These are phyloP conservation scores for Naganishia vaughanmartiniae DNA, from an alignment of 768 basidiomycete genomes.

Conservation along the genomic window DNA sequence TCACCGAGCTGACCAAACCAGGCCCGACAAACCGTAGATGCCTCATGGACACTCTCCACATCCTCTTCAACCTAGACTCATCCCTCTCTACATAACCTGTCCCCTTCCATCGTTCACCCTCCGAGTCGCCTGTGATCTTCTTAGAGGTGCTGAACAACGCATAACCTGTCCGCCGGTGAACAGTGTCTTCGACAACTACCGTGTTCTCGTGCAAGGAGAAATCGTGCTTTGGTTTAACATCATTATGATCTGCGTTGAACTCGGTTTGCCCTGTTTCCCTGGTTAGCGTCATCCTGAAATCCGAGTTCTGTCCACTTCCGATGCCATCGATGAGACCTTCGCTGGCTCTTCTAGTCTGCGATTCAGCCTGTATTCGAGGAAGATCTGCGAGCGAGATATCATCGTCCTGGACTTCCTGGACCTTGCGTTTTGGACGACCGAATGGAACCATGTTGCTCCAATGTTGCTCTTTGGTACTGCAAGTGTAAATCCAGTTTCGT, in stretches of 20 bases:
- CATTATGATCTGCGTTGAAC: neutral
- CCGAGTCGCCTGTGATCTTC: neutral
- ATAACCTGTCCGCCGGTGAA: neutral
- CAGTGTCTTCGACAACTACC: neutral
- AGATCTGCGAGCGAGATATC: conserved; percentile 23
- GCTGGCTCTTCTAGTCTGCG: neutral
- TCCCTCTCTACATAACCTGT: neutral
- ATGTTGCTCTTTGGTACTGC: too few species aligned
- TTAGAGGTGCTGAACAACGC: neutral
- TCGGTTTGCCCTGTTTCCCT: neutral
- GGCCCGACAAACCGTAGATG: conserved; percentile 61
- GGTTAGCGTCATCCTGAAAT: neutral
- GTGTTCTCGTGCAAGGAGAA: neutral
- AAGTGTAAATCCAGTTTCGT: neutral
- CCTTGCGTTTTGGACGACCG: conserved; percentile 15
- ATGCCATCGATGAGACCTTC: neutral
- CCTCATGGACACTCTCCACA: conserved; percentile 29
- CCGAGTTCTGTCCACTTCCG: neutral
- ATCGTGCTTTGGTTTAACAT: neutral
- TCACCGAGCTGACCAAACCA: conserved; percentile 77
- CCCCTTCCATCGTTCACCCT: conserved; percentile 4
- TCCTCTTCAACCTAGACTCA: conserved; percentile 5
- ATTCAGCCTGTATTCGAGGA: neutral
- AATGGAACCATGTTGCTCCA: conserved; percentile 7
- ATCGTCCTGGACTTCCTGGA: conserved; percentile 3